phyloP scores from a whole-genome alignment of 2,329 filamentous ascomycete species.

The Epichloe festucae region DNA sequence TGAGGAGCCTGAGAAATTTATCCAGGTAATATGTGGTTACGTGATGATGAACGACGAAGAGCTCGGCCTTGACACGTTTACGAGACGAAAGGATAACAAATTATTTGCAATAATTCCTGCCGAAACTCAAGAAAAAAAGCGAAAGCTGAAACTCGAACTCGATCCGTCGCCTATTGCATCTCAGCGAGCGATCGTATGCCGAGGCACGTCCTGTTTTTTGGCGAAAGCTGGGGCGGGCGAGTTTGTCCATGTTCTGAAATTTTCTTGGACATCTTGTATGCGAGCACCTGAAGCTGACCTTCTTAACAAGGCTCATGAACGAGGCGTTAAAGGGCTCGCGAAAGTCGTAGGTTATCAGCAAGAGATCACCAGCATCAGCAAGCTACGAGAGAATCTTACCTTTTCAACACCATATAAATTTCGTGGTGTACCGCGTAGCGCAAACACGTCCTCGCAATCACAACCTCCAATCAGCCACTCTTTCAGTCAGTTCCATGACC shows the following conservation, averaged over 20 bases:
- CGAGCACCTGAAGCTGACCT: not conserved
- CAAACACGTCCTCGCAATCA: not conserved
- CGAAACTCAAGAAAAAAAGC: not conserved
- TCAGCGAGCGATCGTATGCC: not conserved
- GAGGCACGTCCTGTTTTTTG: not conserved
- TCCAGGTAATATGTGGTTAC: constrained; percentile 1
- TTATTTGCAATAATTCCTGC: not conserved
- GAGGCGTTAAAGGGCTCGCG: not conserved
- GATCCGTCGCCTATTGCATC: not conserved
- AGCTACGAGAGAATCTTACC: not conserved
- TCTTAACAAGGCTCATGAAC: not conserved
- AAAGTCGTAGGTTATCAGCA: not conserved
- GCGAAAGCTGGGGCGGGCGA: not conserved
- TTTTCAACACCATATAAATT: not conserved
- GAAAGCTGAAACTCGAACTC: not conserved
- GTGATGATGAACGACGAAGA: constrained; percentile 5
- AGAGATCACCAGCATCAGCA: not conserved
- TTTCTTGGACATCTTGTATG: not conserved
- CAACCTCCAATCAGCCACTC: not conserved
- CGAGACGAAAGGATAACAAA: not conserved
- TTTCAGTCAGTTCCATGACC: not conserved
- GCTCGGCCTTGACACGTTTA: constrained; percentile 6
- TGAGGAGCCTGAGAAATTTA: not conserved
- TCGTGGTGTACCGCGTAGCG: not conserved
- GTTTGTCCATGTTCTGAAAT: not conserved